These are phyloP conservation scores for Candida pseudoviswanathii DNA, from an alignment of 1,139 yeast genomes.

Conservation along the genomic window DNA sequence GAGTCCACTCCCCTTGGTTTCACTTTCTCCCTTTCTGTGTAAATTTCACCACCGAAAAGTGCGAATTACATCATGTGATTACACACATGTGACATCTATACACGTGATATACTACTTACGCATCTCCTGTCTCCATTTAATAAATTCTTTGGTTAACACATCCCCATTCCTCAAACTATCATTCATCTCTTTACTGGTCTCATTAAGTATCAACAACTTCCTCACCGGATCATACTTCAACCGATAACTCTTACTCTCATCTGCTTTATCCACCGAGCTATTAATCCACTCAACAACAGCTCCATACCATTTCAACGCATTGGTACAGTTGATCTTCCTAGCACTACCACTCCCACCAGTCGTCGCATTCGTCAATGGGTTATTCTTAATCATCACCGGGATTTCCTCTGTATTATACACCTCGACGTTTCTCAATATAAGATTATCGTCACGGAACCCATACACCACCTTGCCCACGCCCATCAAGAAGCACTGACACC, in stretches of 20 bases:
- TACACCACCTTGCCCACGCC: constrained; percentile 79
- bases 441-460: constrained; percentile 81
- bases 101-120: neutral
- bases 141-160: constrained; percentile 58
- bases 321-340: constrained; percentile 63
- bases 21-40: no score
- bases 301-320: constrained; percentile 82
- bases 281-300: constrained; percentile 80
- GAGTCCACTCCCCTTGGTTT: neutral
- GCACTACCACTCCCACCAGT: neutral
- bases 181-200: constrained; percentile 30
- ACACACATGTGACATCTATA: neutral
- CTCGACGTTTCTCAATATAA: constrained; percentile 67
- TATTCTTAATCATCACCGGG: constrained; percentile 59
- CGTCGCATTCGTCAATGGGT: constrained; percentile 27
- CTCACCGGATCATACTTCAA: constrained; percentile 39
- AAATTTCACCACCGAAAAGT: neutral
- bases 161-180: constrained; percentile 33
- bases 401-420: constrained; percentile 76
- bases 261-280: constrained; percentile 52
- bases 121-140: constrained; percentile 53
- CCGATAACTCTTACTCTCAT: constrained; percentile 35
- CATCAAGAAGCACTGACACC: constrained; percentile 93
- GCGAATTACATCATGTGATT: neutral
- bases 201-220: constrained; percentile 31